phyloP scores from a whole-genome alignment of 108 stramenopile genomes.

The Skeletonema marinoi region DNA sequence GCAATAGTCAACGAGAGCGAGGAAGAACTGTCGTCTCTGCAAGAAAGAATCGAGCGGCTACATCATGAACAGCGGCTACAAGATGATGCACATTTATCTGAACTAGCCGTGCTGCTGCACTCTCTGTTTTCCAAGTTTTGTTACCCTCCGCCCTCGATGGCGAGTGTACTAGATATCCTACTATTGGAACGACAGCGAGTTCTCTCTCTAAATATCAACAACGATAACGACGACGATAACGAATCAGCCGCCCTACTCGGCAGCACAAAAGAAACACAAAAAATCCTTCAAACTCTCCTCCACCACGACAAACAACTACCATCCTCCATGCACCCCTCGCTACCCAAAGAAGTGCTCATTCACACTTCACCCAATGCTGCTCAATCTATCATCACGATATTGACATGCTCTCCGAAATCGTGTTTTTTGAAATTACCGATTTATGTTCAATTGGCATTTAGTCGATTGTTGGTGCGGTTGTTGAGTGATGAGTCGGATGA shows the following conservation, averaged over 20 bases:
- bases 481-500: constrained; percentile 58
- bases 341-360: constrained; percentile 30
- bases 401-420: constrained; percentile 2
- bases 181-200: constrained; percentile 33
- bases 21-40: background rate
- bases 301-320: background rate
- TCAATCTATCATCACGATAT: constrained; percentile 24
- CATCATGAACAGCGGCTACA: background rate
- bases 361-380: constrained; percentile 13
- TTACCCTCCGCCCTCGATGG: constrained; percentile 45
- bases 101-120: constrained; percentile 41
- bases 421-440: constrained; percentile 52
- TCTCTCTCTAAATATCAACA: constrained; percentile 6
- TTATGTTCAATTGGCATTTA: constrained; percentile 55
- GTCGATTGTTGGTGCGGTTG: constrained; percentile 67
- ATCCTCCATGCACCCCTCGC: background rate
- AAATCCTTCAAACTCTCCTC: background rate
- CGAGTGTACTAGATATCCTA: constrained; percentile 40
- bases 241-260: background rate
- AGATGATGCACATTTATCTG: background rate
- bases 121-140: constrained; percentile 65
- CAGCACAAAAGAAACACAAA: no score
- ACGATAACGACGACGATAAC: background rate
- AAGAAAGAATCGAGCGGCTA: background rate
- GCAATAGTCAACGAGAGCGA: background rate